A percentile compares a stretch with the other conserved stretches of the same genome.
These are phyloP conservation scores for Pichia rugopelliculosa DNA, from an alignment of 805 yeast genomes.

Conservation along the genomic window DNA sequence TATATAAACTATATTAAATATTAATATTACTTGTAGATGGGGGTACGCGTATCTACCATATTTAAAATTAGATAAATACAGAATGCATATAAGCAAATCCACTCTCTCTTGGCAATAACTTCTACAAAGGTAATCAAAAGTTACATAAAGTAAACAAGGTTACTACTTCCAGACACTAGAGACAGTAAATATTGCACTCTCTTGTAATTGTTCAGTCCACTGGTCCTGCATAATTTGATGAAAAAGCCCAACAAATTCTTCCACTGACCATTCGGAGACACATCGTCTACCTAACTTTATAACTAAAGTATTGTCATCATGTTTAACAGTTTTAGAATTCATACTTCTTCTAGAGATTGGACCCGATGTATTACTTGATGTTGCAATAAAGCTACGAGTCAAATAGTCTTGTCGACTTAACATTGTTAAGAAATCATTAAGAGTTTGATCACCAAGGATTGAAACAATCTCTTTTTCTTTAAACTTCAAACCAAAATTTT, in stretches of 20 bases:
- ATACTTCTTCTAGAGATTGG: not conserved
- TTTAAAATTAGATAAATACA: too few species aligned
- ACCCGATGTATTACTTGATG: not conserved
- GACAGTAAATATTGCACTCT: conserved; percentile 22
- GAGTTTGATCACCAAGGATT: conserved; percentile 16
- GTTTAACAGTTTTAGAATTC: conserved; percentile 6
- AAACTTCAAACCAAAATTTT: conserved; percentile 19
- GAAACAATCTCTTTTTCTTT: conserved; percentile 18
- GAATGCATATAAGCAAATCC: too few species aligned
- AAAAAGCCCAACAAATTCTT: conserved; percentile 21
- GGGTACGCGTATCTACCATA: too few species aligned
- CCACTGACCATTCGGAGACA: conserved; percentile 21
- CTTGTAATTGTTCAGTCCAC: conserved; percentile 26
- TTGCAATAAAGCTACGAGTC: conserved; percentile 4
- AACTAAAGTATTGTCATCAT: conserved; percentile 21
- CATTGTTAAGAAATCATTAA: conserved; percentile 17
- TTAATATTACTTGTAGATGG: too few species aligned
- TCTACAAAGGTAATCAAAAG: too few species aligned
- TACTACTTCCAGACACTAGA: conserved; percentile 15
- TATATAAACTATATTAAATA: too few species aligned
- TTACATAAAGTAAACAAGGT: not conserved
- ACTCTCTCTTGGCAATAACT: too few species aligned
- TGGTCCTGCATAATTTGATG: conserved; percentile 19
- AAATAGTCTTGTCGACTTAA: conserved; percentile 25
- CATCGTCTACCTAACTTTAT: conserved; percentile 26